Conservation (phyloP, 75 land plant species). For the Chamaecyparis obtusa region DNA sequence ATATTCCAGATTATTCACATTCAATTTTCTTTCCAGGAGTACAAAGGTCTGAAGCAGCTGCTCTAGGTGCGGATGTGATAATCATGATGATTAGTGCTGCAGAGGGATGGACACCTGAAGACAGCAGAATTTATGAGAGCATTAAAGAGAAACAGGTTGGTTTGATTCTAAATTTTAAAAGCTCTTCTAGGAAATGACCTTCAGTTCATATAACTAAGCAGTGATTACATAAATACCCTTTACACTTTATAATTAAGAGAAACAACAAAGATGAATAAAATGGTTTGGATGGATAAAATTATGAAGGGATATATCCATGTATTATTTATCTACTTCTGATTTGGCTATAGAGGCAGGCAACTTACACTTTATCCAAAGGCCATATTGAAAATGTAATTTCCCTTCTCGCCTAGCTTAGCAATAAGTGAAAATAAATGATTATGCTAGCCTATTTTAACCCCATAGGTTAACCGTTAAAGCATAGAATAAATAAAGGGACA, state of each 20-base stretch:
- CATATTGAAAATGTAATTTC: too few relatives aligned
- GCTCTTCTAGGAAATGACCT: background rate
- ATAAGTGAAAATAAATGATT: too few relatives aligned
- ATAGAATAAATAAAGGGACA: too few relatives aligned
- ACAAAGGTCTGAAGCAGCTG: slow-evolving; percentile 90
- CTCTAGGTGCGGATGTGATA: slow-evolving; percentile 82
- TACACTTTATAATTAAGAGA: background rate
- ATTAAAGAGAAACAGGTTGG: slow-evolving; percentile 49
- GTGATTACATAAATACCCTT: background rate
- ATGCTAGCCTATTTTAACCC: too few relatives aligned
- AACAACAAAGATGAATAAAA: background rate
- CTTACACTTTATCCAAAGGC: background rate
- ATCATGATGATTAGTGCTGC: slow-evolving; percentile 81
- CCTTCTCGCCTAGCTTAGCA: too few relatives aligned
- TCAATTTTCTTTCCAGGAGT: slow-evolving; percentile 54
- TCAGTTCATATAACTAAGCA: background rate
- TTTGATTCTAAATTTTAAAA: background rate
- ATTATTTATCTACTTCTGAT: background rate
- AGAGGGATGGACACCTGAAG: slow-evolving; percentile 93
- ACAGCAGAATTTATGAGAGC: slow-evolving; percentile 50
- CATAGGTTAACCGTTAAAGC: too few relatives aligned
- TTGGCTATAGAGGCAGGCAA: background rate
- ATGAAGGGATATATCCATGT: background rate
- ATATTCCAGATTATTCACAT: background rate
- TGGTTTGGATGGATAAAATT: background rate